Conservation (phyloP, 2,329 filamentous ascomycete species). For the Alternaria longipes region DNA sequence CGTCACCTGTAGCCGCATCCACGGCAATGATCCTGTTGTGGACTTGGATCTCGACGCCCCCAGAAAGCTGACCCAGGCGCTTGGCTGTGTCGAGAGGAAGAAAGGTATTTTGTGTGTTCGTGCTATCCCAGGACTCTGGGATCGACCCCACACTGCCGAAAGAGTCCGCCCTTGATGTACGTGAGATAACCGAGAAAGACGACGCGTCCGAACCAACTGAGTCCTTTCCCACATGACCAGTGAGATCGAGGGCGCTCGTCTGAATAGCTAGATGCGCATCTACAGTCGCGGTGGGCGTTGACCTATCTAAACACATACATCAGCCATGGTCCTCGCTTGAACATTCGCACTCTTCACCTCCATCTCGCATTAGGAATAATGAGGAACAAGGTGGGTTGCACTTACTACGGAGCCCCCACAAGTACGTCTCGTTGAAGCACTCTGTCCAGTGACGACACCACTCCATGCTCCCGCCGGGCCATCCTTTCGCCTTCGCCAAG, state of each 20-base stretch:
- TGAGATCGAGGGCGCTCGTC: background rate
- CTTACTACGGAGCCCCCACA: constrained; percentile 19
- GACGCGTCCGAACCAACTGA: constrained; percentile 27
- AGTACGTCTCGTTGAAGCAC: constrained; percentile 30
- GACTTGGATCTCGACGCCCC: background rate
- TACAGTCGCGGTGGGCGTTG: background rate
- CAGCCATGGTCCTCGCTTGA: background rate
- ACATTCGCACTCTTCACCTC: background rate
- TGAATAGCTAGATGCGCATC: background rate
- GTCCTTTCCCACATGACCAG: constrained; percentile 20
- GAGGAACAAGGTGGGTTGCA: background rate
- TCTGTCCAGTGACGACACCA: constrained; percentile 28
- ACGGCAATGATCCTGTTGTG: background rate
- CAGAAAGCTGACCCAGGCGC: background rate
- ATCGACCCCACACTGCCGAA: constrained; percentile 18
- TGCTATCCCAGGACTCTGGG: background rate
- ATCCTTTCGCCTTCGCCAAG: constrained; percentile 31
- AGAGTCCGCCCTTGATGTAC: constrained; percentile 22
- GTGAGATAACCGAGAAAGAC: constrained; percentile 28
- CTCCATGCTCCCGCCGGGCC: constrained; percentile 25
- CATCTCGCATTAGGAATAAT: background rate
- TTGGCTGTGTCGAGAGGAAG: background rate
- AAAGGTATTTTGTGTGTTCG: background rate
- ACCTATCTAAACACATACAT: constrained; percentile 1
- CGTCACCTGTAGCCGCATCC: background rate